Conservation (phyloP, 345 rosid genomes). For the thale cress (Arabidopsis thaliana) region TAIR10.1 NC_003075.7:9780001-9780500, state of each 20-base stretch:
- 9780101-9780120: slow-evolving; percentile 8
- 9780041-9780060: slow-evolving; percentile 34
- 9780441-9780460: slow-evolving; percentile 51
- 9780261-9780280: slow-evolving; percentile 29
- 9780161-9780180: not conserved
- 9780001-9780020: slow-evolving; percentile 53
- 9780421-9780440: not conserved
- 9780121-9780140: slow-evolving; percentile 23
- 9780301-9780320: slow-evolving; percentile 25
- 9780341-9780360: slow-evolving; percentile 61
- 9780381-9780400: not conserved
- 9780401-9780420: not conserved
- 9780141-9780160: not conserved
- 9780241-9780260: not conserved
- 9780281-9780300: slow-evolving; percentile 31
- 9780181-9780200: not conserved
- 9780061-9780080: slow-evolving; percentile 19
- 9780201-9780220: slow-evolving; percentile 25
- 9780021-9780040: slow-evolving; percentile 48
- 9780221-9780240: slow-evolving; percentile 23
- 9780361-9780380: slow-evolving; percentile 60
- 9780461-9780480: slow-evolving; percentile 57
- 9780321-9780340: slow-evolving; percentile 6
- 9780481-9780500: slow-evolving; percentile 47
- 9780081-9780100: slow-evolving; percentile 19